phyloP scores from a whole-genome alignment of 2,329 filamentous ascomycete species.

The Aureobasidium sp. region DNA sequence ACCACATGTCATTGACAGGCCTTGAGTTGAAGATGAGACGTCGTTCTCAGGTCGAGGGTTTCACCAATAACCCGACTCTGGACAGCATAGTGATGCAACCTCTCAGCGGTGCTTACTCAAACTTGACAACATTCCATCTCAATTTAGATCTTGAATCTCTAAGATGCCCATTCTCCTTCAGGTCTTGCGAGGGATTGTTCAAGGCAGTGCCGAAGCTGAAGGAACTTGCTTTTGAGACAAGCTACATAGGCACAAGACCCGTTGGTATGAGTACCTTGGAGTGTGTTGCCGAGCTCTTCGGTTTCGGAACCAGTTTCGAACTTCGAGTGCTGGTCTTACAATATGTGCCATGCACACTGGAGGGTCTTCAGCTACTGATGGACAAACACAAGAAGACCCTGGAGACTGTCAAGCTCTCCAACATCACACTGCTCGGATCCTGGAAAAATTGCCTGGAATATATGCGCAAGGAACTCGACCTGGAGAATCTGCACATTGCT shows the following conservation, averaged over 20 bases:
- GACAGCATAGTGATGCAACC: background rate
- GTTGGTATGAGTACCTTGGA: background rate
- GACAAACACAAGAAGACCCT: background rate
- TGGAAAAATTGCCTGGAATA: background rate
- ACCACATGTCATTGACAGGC: background rate
- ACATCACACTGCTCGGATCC: background rate
- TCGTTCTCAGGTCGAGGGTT: background rate
- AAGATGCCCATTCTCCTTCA: background rate
- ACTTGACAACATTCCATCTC: background rate
- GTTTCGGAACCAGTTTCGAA: background rate
- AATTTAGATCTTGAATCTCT: background rate
- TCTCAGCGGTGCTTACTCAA: background rate
- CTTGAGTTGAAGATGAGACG: background rate
- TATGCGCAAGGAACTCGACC: background rate
- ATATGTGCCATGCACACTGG: background rate
- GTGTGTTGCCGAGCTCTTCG: background rate
- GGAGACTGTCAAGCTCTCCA: background rate
- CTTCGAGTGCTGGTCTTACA: background rate
- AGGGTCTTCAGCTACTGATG: background rate
- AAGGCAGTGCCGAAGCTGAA: background rate
- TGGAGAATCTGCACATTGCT: background rate
- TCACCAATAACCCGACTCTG: background rate
- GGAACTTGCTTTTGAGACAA: background rate
- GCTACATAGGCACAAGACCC: background rate
- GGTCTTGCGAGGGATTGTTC: background rate